Evolutionary conservation across 1,139 yeast genomes (phyloP), one percentile per base, ranked within the genome.

Genomic region (Sugiyamaella japonica): DNA sequence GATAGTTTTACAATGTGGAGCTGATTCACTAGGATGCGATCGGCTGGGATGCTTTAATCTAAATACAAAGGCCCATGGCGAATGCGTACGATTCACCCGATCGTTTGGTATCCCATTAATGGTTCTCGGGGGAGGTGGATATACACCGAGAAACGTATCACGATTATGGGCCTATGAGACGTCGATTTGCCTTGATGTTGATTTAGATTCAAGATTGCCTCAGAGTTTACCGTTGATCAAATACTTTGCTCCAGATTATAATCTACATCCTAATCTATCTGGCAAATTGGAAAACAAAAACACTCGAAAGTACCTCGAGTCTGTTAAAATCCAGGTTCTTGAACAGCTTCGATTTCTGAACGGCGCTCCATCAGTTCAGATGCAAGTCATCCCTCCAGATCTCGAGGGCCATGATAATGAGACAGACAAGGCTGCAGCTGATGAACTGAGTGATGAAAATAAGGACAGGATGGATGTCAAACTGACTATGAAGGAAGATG

Each of bases 111-210:
- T 93, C 1, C 98, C 98, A 6, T 77, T 89, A 82, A 75, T 93
- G 70, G 97, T 93, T 10, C 73, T 93, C 12, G 99, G 99, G 28
- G 99, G 99, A 36, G 99, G 99, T 53, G 99, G 99, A 2, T 93
- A 93, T 70, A 93, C 99, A 0, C 96, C 97, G 53, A 81, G 97
- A 63, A 93, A 93, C 67, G 99, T 93, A 7, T 86, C 96, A 9
- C 76, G 99, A 59, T 77, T 93, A 40, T 93, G 99, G 99, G 83
- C 97, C 47, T 90, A 87, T 68, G 99, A 93, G 70, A 95, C 99
- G 0, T 85, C 96, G 45, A 81, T 93, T 2, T 77, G 91, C 67
- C 84, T 89, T 55, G 93, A 89, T 64, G 88, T 86, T 0, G 81
- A 86, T 23, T 71, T 93, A 55, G 89, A 87, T 55, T 78, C 86